Conservation (phyloP, 371 early-diverging fungal genomes). For the Coemansia sp. region DNA sequence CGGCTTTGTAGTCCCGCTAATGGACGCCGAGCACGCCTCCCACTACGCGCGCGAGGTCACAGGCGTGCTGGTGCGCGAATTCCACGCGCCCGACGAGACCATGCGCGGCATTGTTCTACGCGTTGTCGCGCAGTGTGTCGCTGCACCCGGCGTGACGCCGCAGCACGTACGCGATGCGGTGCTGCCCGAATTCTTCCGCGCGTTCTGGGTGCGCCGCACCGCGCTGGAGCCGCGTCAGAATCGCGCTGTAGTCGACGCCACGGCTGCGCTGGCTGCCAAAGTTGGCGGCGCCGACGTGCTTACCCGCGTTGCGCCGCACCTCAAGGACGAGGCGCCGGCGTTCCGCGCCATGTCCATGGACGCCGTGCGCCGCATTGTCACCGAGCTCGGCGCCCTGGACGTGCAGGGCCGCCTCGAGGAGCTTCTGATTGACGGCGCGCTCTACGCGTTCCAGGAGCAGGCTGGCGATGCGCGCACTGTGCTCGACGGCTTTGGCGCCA, state of each 20-base stretch:
- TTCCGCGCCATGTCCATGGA: conserved; percentile 98
- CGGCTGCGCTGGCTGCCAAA: conserved; percentile 89
- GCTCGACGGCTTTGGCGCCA: conserved; percentile 94
- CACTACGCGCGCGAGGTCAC: conserved; percentile 92
- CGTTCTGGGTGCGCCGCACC: conserved; percentile 98
- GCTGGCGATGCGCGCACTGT: conserved; percentile 79
- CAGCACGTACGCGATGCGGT: conserved; percentile 85
- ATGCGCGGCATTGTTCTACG: conserved; percentile 97
- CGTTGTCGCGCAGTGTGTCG: conserved; percentile 94
- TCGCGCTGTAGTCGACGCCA: conserved; percentile 91
- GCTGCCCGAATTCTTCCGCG: conserved; percentile 89
- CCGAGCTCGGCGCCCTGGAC: conserved; percentile 82
- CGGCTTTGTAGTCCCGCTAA: conserved; percentile 95
- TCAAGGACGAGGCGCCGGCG: conserved; percentile 95
- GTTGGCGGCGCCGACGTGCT: conserved; percentile 92
- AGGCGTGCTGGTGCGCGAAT: conserved; percentile 89
- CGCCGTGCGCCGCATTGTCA: conserved; percentile 81
- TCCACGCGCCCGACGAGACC: conserved; percentile 96
- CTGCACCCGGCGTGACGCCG: conserved; percentile 88
- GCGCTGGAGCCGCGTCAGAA: conserved; percentile 92
- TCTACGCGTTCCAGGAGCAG: conserved; percentile 98
- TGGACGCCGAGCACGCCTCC: conserved; percentile 94
- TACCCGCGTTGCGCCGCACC: conserved; percentile 76
- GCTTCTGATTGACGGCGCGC: conserved; percentile 89
- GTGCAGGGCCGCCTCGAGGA: conserved; percentile 89